phyloP scores from a whole-genome alignment of 2,329 filamentous ascomycete genomes.

The Macrophomina phaseolina region DNA sequence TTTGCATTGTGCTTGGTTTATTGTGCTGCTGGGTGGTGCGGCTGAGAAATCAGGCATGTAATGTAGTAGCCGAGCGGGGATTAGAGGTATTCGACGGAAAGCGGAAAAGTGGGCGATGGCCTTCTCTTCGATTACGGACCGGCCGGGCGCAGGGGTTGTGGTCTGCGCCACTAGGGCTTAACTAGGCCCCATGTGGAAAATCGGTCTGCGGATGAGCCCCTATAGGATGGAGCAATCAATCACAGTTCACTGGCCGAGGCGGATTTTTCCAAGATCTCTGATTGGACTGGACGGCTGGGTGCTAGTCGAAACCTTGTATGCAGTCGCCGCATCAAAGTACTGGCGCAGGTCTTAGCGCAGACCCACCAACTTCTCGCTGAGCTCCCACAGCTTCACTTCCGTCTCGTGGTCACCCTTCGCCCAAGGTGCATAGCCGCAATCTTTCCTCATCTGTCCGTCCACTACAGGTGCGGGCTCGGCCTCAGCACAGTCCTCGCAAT shows the following conservation, averaged over 20 bases:
- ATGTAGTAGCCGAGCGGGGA: not conserved
- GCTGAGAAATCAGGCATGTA: not conserved
- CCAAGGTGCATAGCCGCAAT: slow-evolving; percentile 15
- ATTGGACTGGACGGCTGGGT: too few species aligned
- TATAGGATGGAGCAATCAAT: too few species aligned
- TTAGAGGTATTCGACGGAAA: not conserved
- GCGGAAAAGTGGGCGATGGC: not conserved
- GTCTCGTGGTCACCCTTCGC: not conserved
- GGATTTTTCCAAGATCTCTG: too few species aligned
- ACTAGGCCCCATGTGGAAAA: not conserved
- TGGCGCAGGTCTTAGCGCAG: not conserved
- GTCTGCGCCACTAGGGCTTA: not conserved
- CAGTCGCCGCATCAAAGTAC: too few species aligned
- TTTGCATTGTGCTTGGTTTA: too few species aligned
- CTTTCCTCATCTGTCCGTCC: not conserved
- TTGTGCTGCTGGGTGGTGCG: not conserved
- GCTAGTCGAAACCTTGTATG: too few species aligned
- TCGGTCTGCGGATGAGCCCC: too few species aligned
- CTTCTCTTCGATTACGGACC: not conserved
- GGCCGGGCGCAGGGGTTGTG: not conserved
- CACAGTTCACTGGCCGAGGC: too few species aligned
- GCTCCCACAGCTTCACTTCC: slow-evolving; percentile 6
- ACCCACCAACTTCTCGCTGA: slow-evolving; percentile 7
- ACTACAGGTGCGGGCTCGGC: not conserved
- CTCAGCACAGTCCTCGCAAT: slow-evolving; percentile 10